Conservation (phyloP, 1,284 basidiomycete species). For the Trichosporon inkin region DNA sequence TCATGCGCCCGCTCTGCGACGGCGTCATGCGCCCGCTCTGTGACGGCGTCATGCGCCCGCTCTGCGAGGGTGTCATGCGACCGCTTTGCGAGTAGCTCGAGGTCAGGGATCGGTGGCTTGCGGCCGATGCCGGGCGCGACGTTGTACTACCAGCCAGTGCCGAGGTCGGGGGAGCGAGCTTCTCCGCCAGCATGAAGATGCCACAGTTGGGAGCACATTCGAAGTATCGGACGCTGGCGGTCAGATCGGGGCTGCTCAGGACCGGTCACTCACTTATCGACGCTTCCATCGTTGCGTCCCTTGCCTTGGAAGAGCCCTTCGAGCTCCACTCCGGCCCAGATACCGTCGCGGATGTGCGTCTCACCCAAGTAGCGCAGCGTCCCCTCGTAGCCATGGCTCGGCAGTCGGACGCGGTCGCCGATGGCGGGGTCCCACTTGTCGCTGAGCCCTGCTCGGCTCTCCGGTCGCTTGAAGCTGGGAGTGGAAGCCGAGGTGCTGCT, state of each 20-base stretch:
- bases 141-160: constrained; percentile 36
- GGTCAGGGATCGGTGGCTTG: constrained; percentile 57
- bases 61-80: constrained; percentile 54
- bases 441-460: constrained; percentile 32
- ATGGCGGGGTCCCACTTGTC: constrained; percentile 49
- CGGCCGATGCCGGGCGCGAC: constrained; percentile 70
- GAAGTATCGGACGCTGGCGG: constrained; percentile 72
- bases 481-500: constrained; percentile 27
- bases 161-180: constrained; percentile 68
- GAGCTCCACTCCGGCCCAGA: constrained; percentile 90
- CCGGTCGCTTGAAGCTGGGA: constrained; percentile 38
- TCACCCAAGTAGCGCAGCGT: constrained; percentile 70
- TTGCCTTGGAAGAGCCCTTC: constrained; percentile 77
- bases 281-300: constrained; percentile 92
- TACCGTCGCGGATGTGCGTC: constrained; percentile 77
- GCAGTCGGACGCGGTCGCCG: constrained; percentile 77
- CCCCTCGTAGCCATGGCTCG: constrained; percentile 74
- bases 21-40: constrained; percentile 57
- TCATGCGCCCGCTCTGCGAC: constrained; percentile 23
- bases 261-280: constrained; percentile 65
- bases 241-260: neutral
- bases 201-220: constrained; percentile 78
- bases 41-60: constrained; percentile 57
- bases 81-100: constrained; percentile 48
- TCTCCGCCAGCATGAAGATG: constrained; percentile 78